phyloP scores from a whole-genome alignment of 768 basidiomycete genomes.

The Psilocybe cubensis region DNA sequence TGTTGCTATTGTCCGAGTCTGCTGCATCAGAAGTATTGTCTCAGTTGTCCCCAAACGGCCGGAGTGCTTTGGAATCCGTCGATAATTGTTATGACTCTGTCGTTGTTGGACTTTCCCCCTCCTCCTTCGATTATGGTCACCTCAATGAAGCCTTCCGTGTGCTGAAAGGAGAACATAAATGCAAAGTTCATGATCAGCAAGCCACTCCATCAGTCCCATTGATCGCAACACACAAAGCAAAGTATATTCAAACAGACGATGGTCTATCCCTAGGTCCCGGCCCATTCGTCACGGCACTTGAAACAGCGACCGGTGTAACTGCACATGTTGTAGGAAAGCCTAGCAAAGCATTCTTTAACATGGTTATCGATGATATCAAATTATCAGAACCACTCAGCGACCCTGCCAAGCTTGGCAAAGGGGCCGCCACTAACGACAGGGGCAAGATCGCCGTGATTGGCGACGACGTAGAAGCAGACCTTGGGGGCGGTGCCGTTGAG shows the following conservation, averaged over 20 bases:
- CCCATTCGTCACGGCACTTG: conserved; percentile 68
- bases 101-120: conserved; percentile 64
- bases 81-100: conserved; percentile 52
- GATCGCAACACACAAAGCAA: conserved; percentile 63
- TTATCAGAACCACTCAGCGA: background rate
- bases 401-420: background rate
- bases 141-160: conserved; percentile 73
- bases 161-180: conserved; percentile 44
- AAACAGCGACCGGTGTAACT: conserved; percentile 49
- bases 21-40: conserved; percentile 44
- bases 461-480: conserved; percentile 68
- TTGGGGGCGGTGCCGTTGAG: conserved; percentile 63
- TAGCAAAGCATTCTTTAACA: conserved; percentile 57
- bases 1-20: conserved; percentile 56
- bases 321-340: conserved; percentile 72
- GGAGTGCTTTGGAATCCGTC: conserved; percentile 3
- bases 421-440: background rate
- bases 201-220: conserved; percentile 35
- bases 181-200: conserved; percentile 3
- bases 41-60: background rate
- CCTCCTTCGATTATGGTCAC: conserved; percentile 50
- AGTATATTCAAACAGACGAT: conserved; percentile 50
- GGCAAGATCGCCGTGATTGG: conserved; percentile 58
- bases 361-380: conserved; percentile 47
- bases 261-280: conserved; percentile 71